phyloP scores from a whole-genome alignment of 2,329 filamentous ascomycete genomes.

The Conoideocrella luteorostrata region DNA sequence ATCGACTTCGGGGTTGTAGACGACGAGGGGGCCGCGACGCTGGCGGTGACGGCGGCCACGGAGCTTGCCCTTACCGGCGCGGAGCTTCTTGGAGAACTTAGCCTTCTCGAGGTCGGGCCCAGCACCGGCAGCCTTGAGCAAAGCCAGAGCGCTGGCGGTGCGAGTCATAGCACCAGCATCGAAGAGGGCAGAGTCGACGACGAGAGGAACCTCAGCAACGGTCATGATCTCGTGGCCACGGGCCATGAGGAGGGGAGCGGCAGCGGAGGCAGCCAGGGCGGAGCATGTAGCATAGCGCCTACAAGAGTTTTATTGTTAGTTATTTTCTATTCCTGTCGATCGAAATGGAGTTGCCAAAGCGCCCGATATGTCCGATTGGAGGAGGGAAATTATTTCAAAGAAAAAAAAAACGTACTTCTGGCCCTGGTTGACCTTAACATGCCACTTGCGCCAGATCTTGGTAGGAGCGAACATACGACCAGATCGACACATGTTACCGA shows the following conservation, averaged over 20 bases:
- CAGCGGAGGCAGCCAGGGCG: conserved; percentile 92
- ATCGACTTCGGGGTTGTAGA: conserved; percentile 94
- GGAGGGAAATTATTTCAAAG: too few species aligned
- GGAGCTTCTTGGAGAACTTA: conserved; percentile 91
- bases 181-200: conserved; percentile 88
- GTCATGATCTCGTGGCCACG: conserved; percentile 92
- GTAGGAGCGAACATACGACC: conserved; percentile 99
- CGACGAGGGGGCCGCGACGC: conserved; percentile 93
- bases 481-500: conserved; percentile 99
- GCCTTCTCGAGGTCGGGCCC: conserved; percentile 91
- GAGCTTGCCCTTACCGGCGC: conserved; percentile 98
- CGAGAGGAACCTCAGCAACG: conserved; percentile 94
- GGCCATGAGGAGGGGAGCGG: conserved; percentile 88
- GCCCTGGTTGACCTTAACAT: conserved; percentile 98
- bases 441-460: conserved; percentile 99
- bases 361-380: background rate
- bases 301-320: conserved; percentile 18
- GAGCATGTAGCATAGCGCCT: conserved; percentile 97
- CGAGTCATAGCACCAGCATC: conserved; percentile 72
- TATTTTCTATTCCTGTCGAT: background rate
- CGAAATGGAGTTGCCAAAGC: too few species aligned
- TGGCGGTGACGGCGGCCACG: conserved; percentile 94
- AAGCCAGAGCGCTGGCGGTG: conserved; percentile 78
- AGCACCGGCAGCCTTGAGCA: conserved; percentile 88
- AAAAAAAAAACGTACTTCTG: conserved; percentile 65